These are phyloP conservation scores for Pythium guiyangense DNA, from an alignment of 352 stramenopile genomes.

Conservation along the genomic window DNA sequence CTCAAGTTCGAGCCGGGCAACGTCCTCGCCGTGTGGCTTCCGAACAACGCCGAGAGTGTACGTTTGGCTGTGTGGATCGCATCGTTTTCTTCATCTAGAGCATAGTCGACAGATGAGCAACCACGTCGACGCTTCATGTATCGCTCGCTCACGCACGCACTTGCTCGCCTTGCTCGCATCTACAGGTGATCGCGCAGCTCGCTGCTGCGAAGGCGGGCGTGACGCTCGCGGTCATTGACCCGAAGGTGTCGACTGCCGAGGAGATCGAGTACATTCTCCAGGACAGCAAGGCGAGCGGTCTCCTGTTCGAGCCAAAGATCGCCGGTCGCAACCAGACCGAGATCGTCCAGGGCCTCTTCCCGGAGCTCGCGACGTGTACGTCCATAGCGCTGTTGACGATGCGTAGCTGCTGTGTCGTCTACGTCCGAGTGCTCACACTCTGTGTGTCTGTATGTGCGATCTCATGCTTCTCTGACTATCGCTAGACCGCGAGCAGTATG, in stretches of 20 bases:
- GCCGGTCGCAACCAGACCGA: slow-evolving; percentile 63
- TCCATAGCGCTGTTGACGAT: slow-evolving; percentile 3
- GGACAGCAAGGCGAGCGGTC: slow-evolving; percentile 70
- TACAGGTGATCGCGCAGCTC: slow-evolving; percentile 69
- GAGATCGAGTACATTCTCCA: slow-evolving; percentile 82
- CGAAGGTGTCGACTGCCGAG: slow-evolving; percentile 58
- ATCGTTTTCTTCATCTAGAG: not conserved
- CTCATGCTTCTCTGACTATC: not conserved
- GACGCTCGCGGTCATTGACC: slow-evolving; percentile 79
- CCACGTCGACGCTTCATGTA: not conserved
- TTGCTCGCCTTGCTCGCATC: not conserved
- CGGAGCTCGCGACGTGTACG: slow-evolving; percentile 71
- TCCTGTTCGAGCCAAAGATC: slow-evolving; percentile 86
- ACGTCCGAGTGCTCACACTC: not conserved
- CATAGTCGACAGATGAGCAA: too few relatives aligned
- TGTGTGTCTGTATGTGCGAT: not conserved
- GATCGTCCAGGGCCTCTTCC: slow-evolving; percentile 70
- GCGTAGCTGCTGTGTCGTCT: not conserved
- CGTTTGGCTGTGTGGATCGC: not conserved
- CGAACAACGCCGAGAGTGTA: slow-evolving; percentile 80
- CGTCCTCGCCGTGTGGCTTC: slow-evolving; percentile 81
- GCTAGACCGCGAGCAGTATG: slow-evolving; percentile 42
- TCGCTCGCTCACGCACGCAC: not conserved
- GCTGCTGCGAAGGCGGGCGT: slow-evolving; percentile 80
- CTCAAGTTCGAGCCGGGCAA: slow-evolving; percentile 68